These are phyloP conservation scores for Noccaea caerulescens DNA, from an alignment of 345 rosid species.

Conservation along the genomic window DNA sequence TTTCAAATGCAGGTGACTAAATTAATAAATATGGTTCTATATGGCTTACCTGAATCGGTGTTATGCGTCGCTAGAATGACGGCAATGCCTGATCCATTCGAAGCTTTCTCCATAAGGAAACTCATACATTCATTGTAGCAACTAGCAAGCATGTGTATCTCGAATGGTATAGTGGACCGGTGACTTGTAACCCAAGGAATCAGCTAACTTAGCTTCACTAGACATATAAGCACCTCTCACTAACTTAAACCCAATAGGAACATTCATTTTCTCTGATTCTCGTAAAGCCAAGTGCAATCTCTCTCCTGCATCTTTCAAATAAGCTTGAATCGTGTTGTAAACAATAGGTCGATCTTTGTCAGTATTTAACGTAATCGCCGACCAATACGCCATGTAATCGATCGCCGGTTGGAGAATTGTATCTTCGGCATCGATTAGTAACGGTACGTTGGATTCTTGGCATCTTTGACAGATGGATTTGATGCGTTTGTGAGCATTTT, in stretches of 20 bases:
- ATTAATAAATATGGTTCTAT: not conserved
- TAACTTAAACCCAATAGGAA: constrained; percentile 74
- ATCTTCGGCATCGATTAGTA: constrained; percentile 81
- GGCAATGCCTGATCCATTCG: constrained; percentile 51
- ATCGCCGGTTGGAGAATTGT: constrained; percentile 79
- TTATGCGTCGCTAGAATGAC: constrained; percentile 86
- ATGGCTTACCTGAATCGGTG: constrained; percentile 64
- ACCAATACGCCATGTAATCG: constrained; percentile 73
- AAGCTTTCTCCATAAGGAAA: constrained; percentile 65
- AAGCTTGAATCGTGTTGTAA: constrained; percentile 76
- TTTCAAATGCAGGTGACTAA: not conserved
- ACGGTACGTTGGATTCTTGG: constrained; percentile 54
- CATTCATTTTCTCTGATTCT: constrained; percentile 61
- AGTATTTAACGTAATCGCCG: constrained; percentile 56
- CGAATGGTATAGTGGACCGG: constrained; percentile 73
- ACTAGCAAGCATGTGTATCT: constrained; percentile 74
- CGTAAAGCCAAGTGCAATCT: constrained; percentile 55
- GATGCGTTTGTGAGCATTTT: constrained; percentile 56
- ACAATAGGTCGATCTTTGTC: constrained; percentile 53
- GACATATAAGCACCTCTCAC: constrained; percentile 96
- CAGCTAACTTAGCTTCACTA: constrained; percentile 63
- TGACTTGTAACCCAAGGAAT: constrained; percentile 67
- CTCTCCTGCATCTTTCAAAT: constrained; percentile 78
- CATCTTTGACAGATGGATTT: constrained; percentile 54
- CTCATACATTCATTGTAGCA: constrained; percentile 74